Base-by-base conservation (phyloP, 2,329 filamentous ascomycete species). In the Malbranchea cinnamomea region DNA sequence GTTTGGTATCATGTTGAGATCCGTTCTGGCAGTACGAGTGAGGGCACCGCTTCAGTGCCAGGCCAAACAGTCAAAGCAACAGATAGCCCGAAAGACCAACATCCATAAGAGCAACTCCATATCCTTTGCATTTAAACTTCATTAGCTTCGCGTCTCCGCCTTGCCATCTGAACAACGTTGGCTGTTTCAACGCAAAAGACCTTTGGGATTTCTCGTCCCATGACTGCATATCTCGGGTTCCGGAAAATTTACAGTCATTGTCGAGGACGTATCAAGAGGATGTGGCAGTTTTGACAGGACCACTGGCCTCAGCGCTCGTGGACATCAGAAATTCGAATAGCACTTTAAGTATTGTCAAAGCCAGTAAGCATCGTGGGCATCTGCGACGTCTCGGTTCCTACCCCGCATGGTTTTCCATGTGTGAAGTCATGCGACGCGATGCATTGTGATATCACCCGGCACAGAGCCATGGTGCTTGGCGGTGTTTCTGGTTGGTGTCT, bases 121-220 rank as follows among this genome's bases (percentile, higher is more conserved):
- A 28, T 8, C 23, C 20, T 23, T 31, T 17, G 27, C 24, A 7
- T 10, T n/a, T 10, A 3, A 9, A 9, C 10, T 26, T 26, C 8
- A n/a, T 12, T 30, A 13, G 28, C 25, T 58, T 54, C 45, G 74
- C 74, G 1, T 65, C 75, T 68, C 13, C 60, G 73, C 18, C 50
- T 78, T 27, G 54, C 63, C 10, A 54, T 56, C n/a, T 67, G 68
- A 1, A 63, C 63, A 44, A 47, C 62, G 5, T 44, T 56, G 0
- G n/a, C n/a, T n/a, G n/a, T n/a, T n/a, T n/a, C n/a, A n/a, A n/a
- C n/a, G n/a, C n/a, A n/a, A n/a, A n/a, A n/a, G n/a, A n/a, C n/a
- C n/a, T n/a, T 50, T 76, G 41, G 71, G 71, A 1, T 75, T 73
- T 42, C 48, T 76, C 15, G 75, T 75, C 46, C 70, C 71, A 1